These are phyloP conservation scores for Arthrocladium fulminans DNA, from an alignment of 2,329 filamentous ascomycete genomes.

Conservation along the genomic window DNA sequence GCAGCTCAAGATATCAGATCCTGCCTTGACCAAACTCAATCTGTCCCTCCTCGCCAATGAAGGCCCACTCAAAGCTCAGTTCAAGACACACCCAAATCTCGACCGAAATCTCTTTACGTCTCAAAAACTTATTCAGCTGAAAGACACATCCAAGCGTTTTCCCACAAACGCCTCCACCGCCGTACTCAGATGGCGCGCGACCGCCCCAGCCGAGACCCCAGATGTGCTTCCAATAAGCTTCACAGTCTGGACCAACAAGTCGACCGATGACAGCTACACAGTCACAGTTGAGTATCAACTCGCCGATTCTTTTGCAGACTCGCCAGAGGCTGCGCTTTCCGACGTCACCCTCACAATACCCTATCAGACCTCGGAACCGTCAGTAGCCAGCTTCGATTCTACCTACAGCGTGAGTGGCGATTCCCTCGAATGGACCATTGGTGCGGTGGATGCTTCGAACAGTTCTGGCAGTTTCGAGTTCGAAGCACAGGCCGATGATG, in stretches of 20 bases:
- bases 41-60: constrained; percentile 68
- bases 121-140: constrained; percentile 78
- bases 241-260: constrained; percentile 94
- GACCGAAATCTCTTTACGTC: constrained; percentile 80
- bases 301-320: constrained; percentile 45
- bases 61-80: constrained; percentile 58
- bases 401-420: constrained; percentile 91
- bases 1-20: constrained; percentile 80
- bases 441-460: constrained; percentile 73
- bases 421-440: constrained; percentile 87
- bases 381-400: constrained; percentile 86
- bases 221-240: constrained; percentile 86
- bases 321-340: constrained; percentile 45
- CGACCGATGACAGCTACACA: constrained; percentile 68
- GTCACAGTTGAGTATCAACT: constrained; percentile 95
- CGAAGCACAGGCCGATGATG: constrained; percentile 76
- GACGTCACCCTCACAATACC: constrained; percentile 86
- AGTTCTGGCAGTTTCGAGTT: constrained; percentile 87
- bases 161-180: constrained; percentile 89
- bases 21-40: constrained; percentile 83
- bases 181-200: constrained; percentile 84
- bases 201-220: constrained; percentile 69
- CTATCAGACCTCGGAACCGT: constrained; percentile 73
- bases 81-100: constrained; percentile 93
- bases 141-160: constrained; percentile 79